Conservation (phyloP, 2,329 filamentous ascomycete genomes). For the Pseudopyrenochaeta lycopersici region DNA sequence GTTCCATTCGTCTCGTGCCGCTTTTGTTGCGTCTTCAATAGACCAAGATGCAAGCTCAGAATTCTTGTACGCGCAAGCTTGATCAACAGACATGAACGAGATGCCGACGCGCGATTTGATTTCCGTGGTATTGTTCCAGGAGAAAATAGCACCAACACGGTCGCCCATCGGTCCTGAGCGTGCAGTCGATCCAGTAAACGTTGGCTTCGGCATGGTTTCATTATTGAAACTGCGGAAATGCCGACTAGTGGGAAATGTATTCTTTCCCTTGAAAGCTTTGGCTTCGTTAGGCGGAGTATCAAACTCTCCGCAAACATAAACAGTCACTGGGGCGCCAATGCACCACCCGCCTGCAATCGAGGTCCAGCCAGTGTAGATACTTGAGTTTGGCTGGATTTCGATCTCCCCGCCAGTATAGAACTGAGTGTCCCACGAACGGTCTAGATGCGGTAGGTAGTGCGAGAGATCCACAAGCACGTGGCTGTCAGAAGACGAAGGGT, state of each 20-base stretch:
- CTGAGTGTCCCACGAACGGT: conserved; percentile 46
- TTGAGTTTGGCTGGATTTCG: conserved; percentile 40
- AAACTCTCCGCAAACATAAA: conserved; percentile 49
- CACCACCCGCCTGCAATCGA: conserved; percentile 50
- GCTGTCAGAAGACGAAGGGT: conserved; percentile 47
- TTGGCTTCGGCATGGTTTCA: conserved; percentile 38
- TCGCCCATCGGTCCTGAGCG: conserved; percentile 47
- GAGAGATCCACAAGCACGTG: conserved; percentile 59
- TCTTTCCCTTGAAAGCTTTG: conserved; percentile 43
- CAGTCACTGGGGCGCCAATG: conserved; percentile 45
- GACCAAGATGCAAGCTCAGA: conserved; percentile 56
- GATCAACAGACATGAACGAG: conserved; percentile 55
- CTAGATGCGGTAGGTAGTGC: conserved; percentile 52
- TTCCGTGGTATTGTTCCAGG: conserved; percentile 51
- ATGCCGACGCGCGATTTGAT: conserved; percentile 62
- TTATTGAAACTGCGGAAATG: conserved; percentile 45
- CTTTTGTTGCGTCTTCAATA: conserved; percentile 51
- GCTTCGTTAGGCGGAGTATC: conserved; percentile 32
- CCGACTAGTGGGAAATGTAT: conserved; percentile 48
- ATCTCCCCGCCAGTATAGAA: conserved; percentile 49
- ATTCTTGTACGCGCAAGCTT: conserved; percentile 60
- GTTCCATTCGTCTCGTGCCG: conserved; percentile 58
- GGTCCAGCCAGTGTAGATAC: conserved; percentile 43
- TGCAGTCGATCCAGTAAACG: conserved; percentile 35
- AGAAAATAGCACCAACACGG: conserved; percentile 62